Evolutionary conservation across 805 yeast genomes (phyloP), one percentile per base, ranked within the genome.

Genomic region (Wickerhamiella allomyrinae): DNA sequence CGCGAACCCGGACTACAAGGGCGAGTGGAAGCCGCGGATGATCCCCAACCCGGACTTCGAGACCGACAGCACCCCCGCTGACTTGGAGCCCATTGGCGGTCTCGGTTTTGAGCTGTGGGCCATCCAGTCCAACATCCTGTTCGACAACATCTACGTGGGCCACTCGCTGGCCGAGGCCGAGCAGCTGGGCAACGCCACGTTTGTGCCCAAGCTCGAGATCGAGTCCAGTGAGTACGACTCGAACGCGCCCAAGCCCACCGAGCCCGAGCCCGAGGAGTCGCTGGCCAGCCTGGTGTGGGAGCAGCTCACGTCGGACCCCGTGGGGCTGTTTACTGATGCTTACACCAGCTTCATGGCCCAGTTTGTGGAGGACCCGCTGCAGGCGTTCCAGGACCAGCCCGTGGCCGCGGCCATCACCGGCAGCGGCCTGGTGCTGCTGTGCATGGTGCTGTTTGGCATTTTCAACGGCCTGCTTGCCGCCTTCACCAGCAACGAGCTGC

Each of bases 41-140:
- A 71, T 81, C 46, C 59, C 74, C 14, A 87, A 86, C 56, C 94
- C 95, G 5, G 68, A 73, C 27, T 83, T 70, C 59, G 73, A 59
- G 49, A 77, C 72, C 51, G 84, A 77, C 53, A 40, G 41, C 0
- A 33, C 40, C 10, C 86, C 91, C 5, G 66, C 79, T 9, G 66
- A 76, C 49, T 59, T 79, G 44, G 77, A 74, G 50, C 73, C 77
- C 25, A 73, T 84, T 48, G 87, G 86, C 20, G 94, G 81, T 9
- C 52, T 85, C 36, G 95, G 94, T 7, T 82, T 87, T 55, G 96
- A 86, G 60, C 65, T 86, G 48, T 86, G 95, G 94, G 73, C 89
- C 37, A 79, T 86, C 77, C 78, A 82, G 49, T 68, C 69, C 34
- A 73, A 81, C 39, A 73, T 85, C 40, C 51, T 82, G 57, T 83